These are phyloP conservation scores for Vitis labrusca DNA, from an alignment of 164 flowering plant genomes.

Conservation along the genomic window DNA sequence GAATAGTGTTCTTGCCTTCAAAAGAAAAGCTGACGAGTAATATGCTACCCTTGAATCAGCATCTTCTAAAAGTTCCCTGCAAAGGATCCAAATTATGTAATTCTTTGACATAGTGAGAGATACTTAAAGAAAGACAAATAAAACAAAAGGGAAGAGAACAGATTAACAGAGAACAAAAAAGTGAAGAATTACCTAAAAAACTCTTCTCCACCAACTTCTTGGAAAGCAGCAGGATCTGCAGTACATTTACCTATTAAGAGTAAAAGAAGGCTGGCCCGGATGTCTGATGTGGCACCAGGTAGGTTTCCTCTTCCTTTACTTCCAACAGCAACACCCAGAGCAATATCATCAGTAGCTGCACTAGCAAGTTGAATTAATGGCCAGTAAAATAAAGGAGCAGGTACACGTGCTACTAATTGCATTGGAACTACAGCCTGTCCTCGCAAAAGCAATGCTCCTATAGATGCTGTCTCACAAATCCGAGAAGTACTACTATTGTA, in stretches of 20 bases:
- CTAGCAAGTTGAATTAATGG: conserved; percentile 99
- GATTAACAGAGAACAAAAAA: not conserved
- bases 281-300: conserved; percentile 96
- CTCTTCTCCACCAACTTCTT: conserved; percentile 88
- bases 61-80: conserved; percentile 92
- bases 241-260: conserved; percentile 96
- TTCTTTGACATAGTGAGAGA: not conserved
- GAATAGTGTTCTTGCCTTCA: conserved; percentile 64
- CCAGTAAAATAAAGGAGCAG: conserved; percentile 88
- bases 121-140: too few relatives aligned
- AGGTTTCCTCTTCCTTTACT: conserved; percentile 96
- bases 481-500: conserved; percentile 15
- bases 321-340: conserved; percentile 96
- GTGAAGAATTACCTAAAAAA: conserved; percentile 68
- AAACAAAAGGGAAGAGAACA: conserved; percentile 3
- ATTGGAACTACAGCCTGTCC: conserved; percentile 91
- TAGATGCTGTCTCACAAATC: conserved; percentile 65
- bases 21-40: conserved; percentile 91
- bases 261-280: conserved; percentile 86
- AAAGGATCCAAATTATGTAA: conserved; percentile 8
- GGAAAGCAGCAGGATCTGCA: conserved; percentile 78
- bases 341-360: conserved; percentile 92
- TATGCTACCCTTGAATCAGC: conserved; percentile 97
- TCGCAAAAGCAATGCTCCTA: conserved; percentile 87
- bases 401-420: conserved; percentile 90